A percentile compares a stretch with the other conserved stretches of the same genome.
Evolutionary conservation across 371 early-diverging fungal genomes (phyloP).

Genomic region (Mucor mucedo): DNA sequence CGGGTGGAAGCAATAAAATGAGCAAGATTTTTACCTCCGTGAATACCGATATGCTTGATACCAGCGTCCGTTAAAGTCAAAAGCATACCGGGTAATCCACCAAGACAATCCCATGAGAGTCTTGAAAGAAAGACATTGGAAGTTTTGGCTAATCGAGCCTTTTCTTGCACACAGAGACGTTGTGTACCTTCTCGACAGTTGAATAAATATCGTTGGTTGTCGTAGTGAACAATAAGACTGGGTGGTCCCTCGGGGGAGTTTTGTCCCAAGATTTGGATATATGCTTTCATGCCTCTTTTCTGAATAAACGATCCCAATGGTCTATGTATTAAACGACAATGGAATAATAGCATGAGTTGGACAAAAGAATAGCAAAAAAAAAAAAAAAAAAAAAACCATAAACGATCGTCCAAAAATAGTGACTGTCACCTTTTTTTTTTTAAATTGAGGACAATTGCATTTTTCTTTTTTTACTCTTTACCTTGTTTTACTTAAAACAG

Average conservation of each 20-base stretch:
- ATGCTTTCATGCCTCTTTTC: conserved; percentile 74
- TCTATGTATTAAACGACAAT: conserved; percentile 12
- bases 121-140: conserved; percentile 82
- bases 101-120: conserved; percentile 80
- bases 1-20: conserved; percentile 85
- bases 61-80: conserved; percentile 88
- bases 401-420: background rate
- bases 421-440: background rate
- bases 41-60: conserved; percentile 56
- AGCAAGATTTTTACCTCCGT: conserved; percentile 79
- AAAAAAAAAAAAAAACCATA: background rate
- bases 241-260: conserved; percentile 74
- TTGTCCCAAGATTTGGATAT: conserved; percentile 78
- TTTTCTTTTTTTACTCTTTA: background rate
- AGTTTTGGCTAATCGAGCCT: conserved; percentile 68
- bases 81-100: conserved; percentile 89
- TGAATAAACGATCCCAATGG: conserved; percentile 7
- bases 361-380: background rate
- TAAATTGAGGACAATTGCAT: background rate
- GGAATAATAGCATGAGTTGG: conserved; percentile 8
- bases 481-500: background rate
- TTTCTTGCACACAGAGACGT: conserved; percentile 81
- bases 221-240: conserved; percentile 80
- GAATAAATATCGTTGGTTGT: conserved; percentile 86
- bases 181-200: conserved; percentile 96